Percentiles rank a stretch among this genome's conserved stretches.
phyloP scores from a whole-genome alignment of 345 rosid species.

The Eucalyptus sp. region DNA sequence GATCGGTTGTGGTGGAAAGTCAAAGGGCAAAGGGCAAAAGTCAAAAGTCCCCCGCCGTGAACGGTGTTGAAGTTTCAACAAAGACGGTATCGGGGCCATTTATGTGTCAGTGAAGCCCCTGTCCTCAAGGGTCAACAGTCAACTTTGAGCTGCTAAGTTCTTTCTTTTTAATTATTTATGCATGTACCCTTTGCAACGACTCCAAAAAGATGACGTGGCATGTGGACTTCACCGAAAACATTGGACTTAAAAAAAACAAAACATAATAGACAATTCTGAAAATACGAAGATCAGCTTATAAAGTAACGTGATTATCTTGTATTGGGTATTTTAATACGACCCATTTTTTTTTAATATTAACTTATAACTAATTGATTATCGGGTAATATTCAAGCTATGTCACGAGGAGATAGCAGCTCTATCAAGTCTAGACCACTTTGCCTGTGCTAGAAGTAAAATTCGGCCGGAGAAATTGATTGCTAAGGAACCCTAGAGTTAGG shows the following conservation, averaged over 20 bases:
- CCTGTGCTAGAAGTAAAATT: not conserved
- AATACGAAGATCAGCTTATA: not conserved
- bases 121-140: not conserved
- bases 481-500: not conserved
- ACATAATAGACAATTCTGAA: not conserved
- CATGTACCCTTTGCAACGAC: not conserved
- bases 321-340: not conserved
- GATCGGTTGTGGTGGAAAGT: not conserved
- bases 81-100: not conserved
- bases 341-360: not conserved
- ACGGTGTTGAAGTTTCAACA: not conserved
- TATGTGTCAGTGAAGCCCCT: not conserved
- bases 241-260: not conserved
- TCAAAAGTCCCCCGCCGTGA: not conserved
- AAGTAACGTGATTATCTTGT: not conserved
- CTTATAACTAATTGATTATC: not conserved
- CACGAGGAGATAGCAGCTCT: not conserved
- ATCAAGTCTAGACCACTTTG: not conserved
- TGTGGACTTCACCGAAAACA: not conserved
- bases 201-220: not conserved
- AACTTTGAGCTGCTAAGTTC: not conserved
- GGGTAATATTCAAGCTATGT: not conserved
- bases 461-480: not conserved
- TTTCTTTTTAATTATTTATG: not conserved
- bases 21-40: not conserved